Base-by-base conservation (phyloP, 257 asterid species). In the Solanum ossicruentum region DNA sequence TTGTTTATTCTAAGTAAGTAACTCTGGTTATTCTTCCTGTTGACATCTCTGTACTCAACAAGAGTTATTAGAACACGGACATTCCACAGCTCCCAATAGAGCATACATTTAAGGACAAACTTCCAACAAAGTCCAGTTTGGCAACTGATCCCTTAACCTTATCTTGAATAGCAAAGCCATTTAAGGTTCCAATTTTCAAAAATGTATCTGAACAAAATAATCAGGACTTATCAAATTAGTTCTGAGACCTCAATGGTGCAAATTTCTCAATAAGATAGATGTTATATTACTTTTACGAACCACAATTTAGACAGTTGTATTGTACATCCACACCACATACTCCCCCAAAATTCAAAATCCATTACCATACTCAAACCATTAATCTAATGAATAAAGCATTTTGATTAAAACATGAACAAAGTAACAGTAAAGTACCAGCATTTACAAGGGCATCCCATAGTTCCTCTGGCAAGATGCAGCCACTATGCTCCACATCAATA, bases 391-490 rank as follows among this genome's bases (percentile, higher is more conserved):
- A 3, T 75, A 75, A 75, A 75, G 23, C 9, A 1, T 20, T 75
- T 75, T 13, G 13, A 66, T 8, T 4, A 36, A 43, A 77, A 5
- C 45, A 18, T 20, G 32, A 43, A 20, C 6, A 69, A 51, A 60
- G 49, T 12, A 63, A 75, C 41, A 32, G 77, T 70, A 84, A 78
- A 58, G 80, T 91, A 91, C 95, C 95, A 91, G 92, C 97, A 88
- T 91, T 94, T 39, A 90, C 95, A 85, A 97, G 98, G 80, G 99
- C 99, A 89, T 97, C 99, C 98, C 97, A 94, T 32, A 95, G 87
- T 91, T 97, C 99, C 90, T 97, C 99, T 6, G 99, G 99, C 89
- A 94, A 89, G 88, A 97, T 97, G 86, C 98, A 93, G 1, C 99
- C 99, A 87, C 85, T 94, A 86, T 95, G 99, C 89, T 94, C 99